Conservation (phyloP, 164 flowering plant genomes). For the Stephania japonica region DNA sequence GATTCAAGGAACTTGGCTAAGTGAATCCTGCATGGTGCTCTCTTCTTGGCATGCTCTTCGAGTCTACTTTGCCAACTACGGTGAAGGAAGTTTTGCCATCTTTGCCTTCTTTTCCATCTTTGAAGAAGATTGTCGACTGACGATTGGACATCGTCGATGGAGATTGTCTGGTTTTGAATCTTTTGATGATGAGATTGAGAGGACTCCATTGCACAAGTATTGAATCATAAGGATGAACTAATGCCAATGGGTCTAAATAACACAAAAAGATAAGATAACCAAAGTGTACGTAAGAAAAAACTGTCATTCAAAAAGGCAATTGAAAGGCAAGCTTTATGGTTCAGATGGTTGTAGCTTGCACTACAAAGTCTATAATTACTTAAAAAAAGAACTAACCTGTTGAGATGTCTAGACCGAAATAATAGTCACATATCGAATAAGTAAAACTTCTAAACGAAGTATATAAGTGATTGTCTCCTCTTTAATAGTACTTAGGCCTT, state of each 20-base stretch:
- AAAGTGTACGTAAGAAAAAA: neutral
- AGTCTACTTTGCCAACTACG: constrained; percentile 3
- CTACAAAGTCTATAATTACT: constrained; percentile 17
- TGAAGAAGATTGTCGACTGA: constrained; percentile 34
- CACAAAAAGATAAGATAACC: neutral
- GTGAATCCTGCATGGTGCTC: constrained; percentile 41
- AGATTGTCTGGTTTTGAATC: constrained; percentile 7
- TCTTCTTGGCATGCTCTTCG: neutral
- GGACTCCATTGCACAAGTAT: constrained; percentile 11
- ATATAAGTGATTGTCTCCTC: no score
- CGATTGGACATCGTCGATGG: constrained; percentile 23
- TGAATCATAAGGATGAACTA: no score
- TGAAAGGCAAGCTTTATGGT: constrained; percentile 12
- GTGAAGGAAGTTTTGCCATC: constrained; percentile 22
- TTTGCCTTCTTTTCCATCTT: constrained; percentile 31
- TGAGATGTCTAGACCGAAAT: no score
- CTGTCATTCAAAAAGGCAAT: constrained; percentile 9
- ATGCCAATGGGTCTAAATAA: neutral
- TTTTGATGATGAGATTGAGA: constrained; percentile 8
- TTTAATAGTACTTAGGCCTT: no score
- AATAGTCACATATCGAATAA: no score
- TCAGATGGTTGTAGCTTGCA: constrained; percentile 1
- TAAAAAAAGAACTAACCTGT: no score
- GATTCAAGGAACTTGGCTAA: constrained; percentile 49
- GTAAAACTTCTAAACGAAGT: no score